phyloP scores from a whole-genome alignment of 768 basidiomycete genomes.

The Aureoboletus auriporus region DNA sequence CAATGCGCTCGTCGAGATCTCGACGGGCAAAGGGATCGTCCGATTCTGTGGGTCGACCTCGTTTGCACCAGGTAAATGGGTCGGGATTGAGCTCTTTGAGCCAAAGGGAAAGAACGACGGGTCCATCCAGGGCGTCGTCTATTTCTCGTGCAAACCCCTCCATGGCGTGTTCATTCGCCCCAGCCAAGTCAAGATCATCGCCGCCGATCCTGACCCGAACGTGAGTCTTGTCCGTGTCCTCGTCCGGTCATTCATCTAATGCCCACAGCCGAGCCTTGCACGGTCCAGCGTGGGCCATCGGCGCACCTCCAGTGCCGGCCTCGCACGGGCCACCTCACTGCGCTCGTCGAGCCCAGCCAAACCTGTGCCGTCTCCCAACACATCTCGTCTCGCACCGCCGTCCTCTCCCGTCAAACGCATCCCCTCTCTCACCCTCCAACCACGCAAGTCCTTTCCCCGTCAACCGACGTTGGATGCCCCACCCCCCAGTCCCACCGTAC shows the following conservation, averaged over 20 bases:
- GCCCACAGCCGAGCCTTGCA: conserved; percentile 19
- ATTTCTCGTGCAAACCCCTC: conserved; percentile 74
- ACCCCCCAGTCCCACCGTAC: conserved; percentile 27
- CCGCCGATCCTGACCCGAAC: conserved; percentile 26
- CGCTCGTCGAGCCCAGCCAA: conserved; percentile 64
- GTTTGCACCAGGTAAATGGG: conserved; percentile 90
- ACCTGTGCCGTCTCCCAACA: conserved; percentile 28
- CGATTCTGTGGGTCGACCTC: conserved; percentile 81
- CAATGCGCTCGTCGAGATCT: conserved; percentile 75
- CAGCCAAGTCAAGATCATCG: conserved; percentile 72
- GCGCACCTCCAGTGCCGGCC: conserved; percentile 51
- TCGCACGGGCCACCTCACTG: conserved; percentile 36
- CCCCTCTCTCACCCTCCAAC: conserved; percentile 42
- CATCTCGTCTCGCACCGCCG: conserved; percentile 29
- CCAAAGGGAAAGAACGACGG: conserved; percentile 96
- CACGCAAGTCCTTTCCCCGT: conserved; percentile 48
- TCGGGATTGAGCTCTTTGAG: conserved; percentile 85
- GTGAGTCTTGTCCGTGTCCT: conserved; percentile 16
- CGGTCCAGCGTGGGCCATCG: conserved; percentile 49
- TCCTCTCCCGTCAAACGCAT: conserved; percentile 60
- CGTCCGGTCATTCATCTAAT: conserved; percentile 14
- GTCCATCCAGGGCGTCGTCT: conserved; percentile 67
- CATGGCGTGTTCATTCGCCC: conserved; percentile 90
- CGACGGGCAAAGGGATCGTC: conserved; percentile 79
- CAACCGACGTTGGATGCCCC: conserved; percentile 37